These are phyloP conservation scores for Alternaria dauci DNA, from an alignment of 2,329 filamentous ascomycete species.

Conservation along the genomic window DNA sequence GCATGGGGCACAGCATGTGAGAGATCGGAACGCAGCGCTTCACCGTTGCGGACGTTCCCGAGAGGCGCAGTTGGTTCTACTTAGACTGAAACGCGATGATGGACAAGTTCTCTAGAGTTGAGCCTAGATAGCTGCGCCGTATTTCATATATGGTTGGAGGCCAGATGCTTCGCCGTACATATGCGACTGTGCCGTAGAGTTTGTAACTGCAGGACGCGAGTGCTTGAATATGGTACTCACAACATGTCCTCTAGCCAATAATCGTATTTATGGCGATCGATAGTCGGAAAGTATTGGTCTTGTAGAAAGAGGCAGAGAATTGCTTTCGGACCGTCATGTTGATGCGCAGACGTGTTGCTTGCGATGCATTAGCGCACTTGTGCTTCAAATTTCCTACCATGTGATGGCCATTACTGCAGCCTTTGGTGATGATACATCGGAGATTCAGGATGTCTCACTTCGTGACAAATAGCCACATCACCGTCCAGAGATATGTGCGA, in stretches of 20 bases:
- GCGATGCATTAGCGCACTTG: slow-evolving; percentile 1
- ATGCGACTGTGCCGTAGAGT: not conserved
- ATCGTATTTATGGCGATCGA: not conserved
- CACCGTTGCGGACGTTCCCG: slow-evolving; percentile 14
- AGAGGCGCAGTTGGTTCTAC: not conserved
- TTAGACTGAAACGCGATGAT: not conserved
- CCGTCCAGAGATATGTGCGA: not conserved
- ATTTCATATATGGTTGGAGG: not conserved
- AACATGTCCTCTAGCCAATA: not conserved
- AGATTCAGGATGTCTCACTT: not conserved
- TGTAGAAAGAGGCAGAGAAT: not conserved
- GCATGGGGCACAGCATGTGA: slow-evolving; percentile 14
- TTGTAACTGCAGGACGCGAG: not conserved
- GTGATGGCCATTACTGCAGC: not conserved
- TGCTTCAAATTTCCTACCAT: not conserved
- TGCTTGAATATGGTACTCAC: not conserved
- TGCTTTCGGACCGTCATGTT: not conserved
- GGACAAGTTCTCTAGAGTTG: not conserved
- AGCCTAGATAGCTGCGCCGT: not conserved
- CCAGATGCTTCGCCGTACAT: not conserved
- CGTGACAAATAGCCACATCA: not conserved
- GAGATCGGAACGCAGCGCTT: slow-evolving; percentile 7
- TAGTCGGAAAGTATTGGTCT: not conserved
- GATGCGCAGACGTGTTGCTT: not conserved
- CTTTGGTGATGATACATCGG: not conserved